Conservation (phyloP, 345 rosid species). For the Nasturtium officinale region DNA sequence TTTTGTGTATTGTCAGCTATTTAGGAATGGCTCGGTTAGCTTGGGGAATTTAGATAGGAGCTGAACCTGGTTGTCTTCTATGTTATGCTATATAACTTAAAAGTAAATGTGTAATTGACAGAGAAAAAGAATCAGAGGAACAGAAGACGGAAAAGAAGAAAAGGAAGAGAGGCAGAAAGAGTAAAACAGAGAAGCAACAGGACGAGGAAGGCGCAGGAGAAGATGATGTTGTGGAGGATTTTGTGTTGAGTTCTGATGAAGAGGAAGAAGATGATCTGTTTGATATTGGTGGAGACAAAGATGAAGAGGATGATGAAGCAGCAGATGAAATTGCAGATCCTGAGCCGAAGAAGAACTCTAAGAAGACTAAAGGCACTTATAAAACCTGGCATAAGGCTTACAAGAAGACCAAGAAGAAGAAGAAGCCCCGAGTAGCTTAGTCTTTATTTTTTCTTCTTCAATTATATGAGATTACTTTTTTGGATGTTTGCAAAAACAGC, state of each 20-base stretch:
- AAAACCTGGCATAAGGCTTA: constrained; percentile 44
- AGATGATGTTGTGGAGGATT: constrained; percentile 88
- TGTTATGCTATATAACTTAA: neutral
- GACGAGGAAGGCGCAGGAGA: constrained; percentile 51
- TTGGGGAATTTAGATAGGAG: constrained; percentile 2
- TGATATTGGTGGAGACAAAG: constrained; percentile 42
- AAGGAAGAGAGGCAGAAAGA: constrained; percentile 48
- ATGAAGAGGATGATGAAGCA: constrained; percentile 42
- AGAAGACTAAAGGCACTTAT: constrained; percentile 38
- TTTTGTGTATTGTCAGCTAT: neutral
- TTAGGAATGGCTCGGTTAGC: neutral
- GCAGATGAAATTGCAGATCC: constrained; percentile 33
- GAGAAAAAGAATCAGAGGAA: constrained; percentile 51
- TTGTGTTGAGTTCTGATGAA: constrained; percentile 86
- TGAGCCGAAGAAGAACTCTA: constrained; percentile 35
- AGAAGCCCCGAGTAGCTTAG: constrained; percentile 27
- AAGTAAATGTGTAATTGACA: constrained; percentile 33
- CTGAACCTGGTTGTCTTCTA: neutral
- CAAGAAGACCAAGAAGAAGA: constrained; percentile 50
- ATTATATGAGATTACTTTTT: constrained; percentile 1
- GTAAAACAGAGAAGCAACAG: constrained; percentile 41
- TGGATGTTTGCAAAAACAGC: constrained; percentile 3
- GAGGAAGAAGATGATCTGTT: constrained; percentile 51
- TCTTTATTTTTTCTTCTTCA: neutral
- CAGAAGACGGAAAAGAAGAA: constrained; percentile 51